Conservation (phyloP, 208 protist genomes). For the Wallacemonas sp. region DNA sequence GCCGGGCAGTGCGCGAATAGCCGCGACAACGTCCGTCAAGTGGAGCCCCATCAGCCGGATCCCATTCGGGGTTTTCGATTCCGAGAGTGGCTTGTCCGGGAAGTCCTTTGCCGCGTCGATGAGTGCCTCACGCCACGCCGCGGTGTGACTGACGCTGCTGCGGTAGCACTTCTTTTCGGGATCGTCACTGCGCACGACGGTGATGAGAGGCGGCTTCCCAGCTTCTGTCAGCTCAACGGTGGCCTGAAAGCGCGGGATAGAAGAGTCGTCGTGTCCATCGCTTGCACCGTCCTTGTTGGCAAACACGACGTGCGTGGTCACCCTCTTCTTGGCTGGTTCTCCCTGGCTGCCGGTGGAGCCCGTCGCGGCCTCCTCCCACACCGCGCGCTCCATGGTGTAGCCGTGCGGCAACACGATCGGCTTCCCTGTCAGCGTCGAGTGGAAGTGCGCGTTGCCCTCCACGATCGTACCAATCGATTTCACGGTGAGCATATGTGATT, state of each 20-base stretch:
- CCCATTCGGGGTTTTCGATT: conserved; percentile 15
- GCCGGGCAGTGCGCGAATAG: conserved; percentile 32
- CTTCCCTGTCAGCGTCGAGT: conserved; percentile 16
- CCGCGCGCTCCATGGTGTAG: conserved; percentile 53
- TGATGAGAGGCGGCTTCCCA: conserved; percentile 27
- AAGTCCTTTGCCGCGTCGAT: conserved; percentile 55
- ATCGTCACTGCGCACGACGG: conserved; percentile 61
- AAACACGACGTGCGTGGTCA: neutral
- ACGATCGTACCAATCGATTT: conserved; percentile 44
- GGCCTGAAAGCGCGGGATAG: neutral
- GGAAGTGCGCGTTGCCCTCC: conserved; percentile 22
- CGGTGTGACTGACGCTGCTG: conserved; percentile 19
- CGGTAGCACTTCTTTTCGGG: conserved; percentile 34
- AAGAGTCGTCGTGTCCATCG: neutral
- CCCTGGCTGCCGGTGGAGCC: neutral
- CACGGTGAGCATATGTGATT: conserved; percentile 39
- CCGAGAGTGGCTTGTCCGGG: conserved; percentile 8
- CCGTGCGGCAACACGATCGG: conserved; percentile 38
- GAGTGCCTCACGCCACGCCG: conserved; percentile 51
- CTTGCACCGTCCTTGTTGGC: neutral
- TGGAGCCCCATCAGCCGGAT: conserved; percentile 38
- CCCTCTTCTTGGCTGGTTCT: neutral
- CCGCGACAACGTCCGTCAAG: conserved; percentile 23
- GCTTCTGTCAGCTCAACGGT: neutral
- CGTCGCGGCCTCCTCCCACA: conserved; percentile 37